phyloP scores from a whole-genome alignment of 1,284 basidiomycete genomes.

The Pascua sp. region DNA sequence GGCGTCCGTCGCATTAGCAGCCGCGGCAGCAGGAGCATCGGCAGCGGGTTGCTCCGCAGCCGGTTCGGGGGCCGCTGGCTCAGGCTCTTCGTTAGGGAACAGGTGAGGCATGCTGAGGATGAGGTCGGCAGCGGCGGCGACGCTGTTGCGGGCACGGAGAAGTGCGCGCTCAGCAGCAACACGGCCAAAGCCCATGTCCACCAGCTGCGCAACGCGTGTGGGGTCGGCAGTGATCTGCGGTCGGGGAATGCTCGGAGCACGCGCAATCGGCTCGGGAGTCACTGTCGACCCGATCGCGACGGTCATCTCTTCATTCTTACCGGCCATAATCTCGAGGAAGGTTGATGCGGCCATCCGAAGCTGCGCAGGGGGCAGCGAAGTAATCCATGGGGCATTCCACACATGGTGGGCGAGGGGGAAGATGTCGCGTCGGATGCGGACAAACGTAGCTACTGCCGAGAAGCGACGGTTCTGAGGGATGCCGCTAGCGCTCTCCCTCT shows the following conservation, averaged over 20 bases:
- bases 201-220: constrained; percentile 71
- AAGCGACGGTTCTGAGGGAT: constrained; percentile 63
- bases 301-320: constrained; percentile 68
- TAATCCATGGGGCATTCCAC: constrained; percentile 83
- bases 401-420: constrained; percentile 66
- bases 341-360: constrained; percentile 71
- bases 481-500: constrained; percentile 14
- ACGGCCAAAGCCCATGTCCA: constrained; percentile 95
- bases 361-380: constrained; percentile 66
- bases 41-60: constrained; percentile 4
- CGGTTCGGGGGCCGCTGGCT: constrained; percentile 14
- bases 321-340: constrained; percentile 75
- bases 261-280: constrained; percentile 4
- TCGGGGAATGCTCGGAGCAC: constrained; percentile 3
- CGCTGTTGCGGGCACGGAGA: constrained; percentile 78
- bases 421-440: constrained; percentile 69
- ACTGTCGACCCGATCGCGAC: not conserved
- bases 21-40: not conserved
- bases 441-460: constrained; percentile 71
- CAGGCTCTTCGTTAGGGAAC: constrained; percentile 51
- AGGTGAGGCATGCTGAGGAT: constrained; percentile 78
- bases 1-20: constrained; percentile 14
- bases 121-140: constrained; percentile 83
- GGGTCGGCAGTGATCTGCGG: constrained; percentile 60
- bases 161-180: constrained; percentile 80